These are phyloP conservation scores for Rubia peregrina DNA, from an alignment of 305 asterid species.

Conservation along the genomic window DNA sequence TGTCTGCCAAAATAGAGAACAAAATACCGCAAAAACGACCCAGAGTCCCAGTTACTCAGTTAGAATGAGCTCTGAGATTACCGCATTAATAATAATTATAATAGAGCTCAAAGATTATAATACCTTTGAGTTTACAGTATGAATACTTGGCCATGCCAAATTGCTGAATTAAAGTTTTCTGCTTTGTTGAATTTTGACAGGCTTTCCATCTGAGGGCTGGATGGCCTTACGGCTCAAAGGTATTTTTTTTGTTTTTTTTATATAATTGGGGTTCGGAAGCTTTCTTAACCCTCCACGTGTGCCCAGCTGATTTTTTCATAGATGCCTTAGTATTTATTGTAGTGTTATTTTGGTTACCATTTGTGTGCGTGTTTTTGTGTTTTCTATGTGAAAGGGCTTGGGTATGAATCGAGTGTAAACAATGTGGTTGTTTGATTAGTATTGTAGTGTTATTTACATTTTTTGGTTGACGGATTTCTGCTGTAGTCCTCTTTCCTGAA, in stretches of 20 bases:
- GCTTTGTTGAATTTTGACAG: background rate
- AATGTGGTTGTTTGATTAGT: background rate
- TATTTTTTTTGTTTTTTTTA: background rate
- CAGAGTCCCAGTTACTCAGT: background rate
- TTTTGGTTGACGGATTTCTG: background rate
- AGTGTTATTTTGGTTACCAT: background rate
- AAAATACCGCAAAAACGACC: background rate
- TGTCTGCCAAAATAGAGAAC: too few species aligned
- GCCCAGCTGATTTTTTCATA: background rate
- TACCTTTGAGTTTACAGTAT: background rate
- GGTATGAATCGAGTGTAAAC: background rate
- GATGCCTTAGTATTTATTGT: background rate
- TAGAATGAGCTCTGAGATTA: too few species aligned
- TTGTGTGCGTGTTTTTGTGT: background rate
- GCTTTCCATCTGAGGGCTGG: background rate
- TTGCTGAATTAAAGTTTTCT: background rate
- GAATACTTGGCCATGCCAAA: background rate
- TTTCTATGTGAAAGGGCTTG: background rate
- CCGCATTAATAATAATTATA: too few species aligned
- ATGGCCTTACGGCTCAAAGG: constrained; percentile 1
- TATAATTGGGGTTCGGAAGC: background rate
- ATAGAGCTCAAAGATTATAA: too few species aligned
- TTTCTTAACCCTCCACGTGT: background rate
- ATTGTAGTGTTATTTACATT: background rate
- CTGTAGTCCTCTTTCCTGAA: background rate